A percentile compares a stretch with the other conserved stretches of the same genome.
These are phyloP conservation scores for Ceratobasidium sp. DNA, from an alignment of 1,284 basidiomycete genomes.

Conservation along the genomic window DNA sequence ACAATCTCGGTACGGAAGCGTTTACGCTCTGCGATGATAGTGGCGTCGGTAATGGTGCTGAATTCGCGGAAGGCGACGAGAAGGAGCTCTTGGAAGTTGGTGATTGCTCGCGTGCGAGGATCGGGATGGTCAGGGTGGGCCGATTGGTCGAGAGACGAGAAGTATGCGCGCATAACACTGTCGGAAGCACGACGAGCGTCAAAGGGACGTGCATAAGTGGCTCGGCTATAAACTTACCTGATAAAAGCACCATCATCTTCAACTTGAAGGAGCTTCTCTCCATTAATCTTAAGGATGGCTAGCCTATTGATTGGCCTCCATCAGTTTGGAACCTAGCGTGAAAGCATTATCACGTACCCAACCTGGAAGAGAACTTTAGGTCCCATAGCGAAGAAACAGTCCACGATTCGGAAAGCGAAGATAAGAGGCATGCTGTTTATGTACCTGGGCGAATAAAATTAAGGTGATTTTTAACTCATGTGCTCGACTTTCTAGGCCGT, in stretches of 20 bases:
- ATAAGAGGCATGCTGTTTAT: slow-evolving; percentile 99
- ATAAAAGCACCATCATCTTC: slow-evolving; percentile 99
- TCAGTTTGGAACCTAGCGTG: neutral
- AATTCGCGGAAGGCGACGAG: slow-evolving; percentile 98
- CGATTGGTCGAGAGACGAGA: slow-evolving; percentile 92
- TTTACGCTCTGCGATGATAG: slow-evolving; percentile 88
- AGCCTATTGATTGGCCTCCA: slow-evolving; percentile 45
- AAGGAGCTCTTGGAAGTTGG: slow-evolving; percentile 97
- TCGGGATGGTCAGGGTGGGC: slow-evolving; percentile 93
- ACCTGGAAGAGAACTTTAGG: slow-evolving; percentile 99
- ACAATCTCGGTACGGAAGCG: slow-evolving; percentile 93
- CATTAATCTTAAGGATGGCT: slow-evolving; percentile 99
- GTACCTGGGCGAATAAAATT: slow-evolving; percentile 65
- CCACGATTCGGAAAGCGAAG: slow-evolving; percentile 98
- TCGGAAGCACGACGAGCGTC: slow-evolving; percentile 5
- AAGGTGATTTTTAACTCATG: neutral
- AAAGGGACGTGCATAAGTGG: neutral
- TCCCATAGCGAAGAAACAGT: slow-evolving; percentile 99
- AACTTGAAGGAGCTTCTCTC: slow-evolving; percentile 92
- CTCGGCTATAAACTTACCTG: slow-evolving; percentile 68
- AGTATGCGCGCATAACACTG: slow-evolving; percentile 95
- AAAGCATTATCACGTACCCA: slow-evolving; percentile 69
- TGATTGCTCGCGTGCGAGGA: slow-evolving; percentile 92
- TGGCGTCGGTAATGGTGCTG: slow-evolving; percentile 95
- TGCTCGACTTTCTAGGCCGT: slow-evolving; percentile 4